Conservation (phyloP, 495 filamentous ascomycete species). For the Lophiotrema nucula region DNA sequence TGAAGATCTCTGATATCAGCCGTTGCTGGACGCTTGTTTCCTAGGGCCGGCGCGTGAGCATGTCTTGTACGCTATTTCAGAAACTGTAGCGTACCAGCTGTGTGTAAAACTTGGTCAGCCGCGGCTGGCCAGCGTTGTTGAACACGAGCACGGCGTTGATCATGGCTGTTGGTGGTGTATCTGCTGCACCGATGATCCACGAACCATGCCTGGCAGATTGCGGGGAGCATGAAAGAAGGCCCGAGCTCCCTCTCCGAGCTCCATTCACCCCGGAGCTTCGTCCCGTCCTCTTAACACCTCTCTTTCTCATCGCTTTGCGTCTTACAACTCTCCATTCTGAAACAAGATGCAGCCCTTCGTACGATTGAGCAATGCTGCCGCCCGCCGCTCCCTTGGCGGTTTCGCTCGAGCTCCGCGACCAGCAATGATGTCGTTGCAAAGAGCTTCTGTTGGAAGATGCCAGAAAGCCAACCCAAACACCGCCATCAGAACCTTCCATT, state of each 20-base stretch:
- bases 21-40: slow-evolving; percentile 94
- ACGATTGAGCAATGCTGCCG: slow-evolving; percentile 10
- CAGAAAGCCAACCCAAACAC: not conserved
- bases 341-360: slow-evolving; percentile 1
- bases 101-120: slow-evolving; percentile 98
- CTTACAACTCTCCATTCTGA: not conserved
- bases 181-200: not conserved
- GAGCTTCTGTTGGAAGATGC: not conserved
- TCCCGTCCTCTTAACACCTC: too few relatives aligned
- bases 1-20: slow-evolving; percentile 95
- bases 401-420: not conserved
- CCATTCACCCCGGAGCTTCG: not conserved
- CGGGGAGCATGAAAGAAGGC: slow-evolving; percentile 2
- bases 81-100: slow-evolving; percentile 76
- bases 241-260: slow-evolving; percentile 4
- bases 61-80: slow-evolving; percentile 1
- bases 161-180: slow-evolving; percentile 53
- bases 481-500: slow-evolving; percentile 20
- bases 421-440: not conserved
- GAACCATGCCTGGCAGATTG: not conserved
- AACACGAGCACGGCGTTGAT: slow-evolving; percentile 99
- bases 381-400: slow-evolving; percentile 14
- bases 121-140: slow-evolving; percentile 94
- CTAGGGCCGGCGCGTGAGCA: slow-evolving; percentile 48
- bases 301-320: too few relatives aligned